Evolutionary conservation across 192 early-diverging fungal genomes (phyloP).

Genomic region (Linnemannia hyalina): DNA sequence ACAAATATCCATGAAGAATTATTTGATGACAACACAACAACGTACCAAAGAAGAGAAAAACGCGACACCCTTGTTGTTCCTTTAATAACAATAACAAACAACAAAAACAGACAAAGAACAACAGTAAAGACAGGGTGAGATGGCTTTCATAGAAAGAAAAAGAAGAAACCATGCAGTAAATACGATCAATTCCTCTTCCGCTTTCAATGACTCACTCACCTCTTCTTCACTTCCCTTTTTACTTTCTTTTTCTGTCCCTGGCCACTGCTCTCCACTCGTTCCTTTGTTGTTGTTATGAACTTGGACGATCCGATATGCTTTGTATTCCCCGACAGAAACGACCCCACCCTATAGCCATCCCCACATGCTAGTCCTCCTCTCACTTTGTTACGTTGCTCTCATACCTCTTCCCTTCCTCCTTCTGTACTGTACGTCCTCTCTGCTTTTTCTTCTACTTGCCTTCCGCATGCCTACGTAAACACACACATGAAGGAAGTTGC

Average conservation of each 20-base stretch:
- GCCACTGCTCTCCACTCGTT: background rate
- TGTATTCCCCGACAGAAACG: background rate
- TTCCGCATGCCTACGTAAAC: background rate
- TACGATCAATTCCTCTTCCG: background rate
- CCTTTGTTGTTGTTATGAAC: background rate
- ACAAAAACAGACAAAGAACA: background rate
- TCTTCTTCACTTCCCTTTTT: background rate
- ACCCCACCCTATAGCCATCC: background rate
- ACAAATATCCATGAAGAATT: background rate
- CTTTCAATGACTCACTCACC: slow-evolving; percentile 1
- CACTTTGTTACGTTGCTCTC: background rate
- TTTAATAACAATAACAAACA: background rate
- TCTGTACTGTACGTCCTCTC: background rate
- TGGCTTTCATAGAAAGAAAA: background rate
- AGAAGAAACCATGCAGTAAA: background rate
- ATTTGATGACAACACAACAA: background rate
- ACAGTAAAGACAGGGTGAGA: background rate
- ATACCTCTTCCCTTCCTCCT: background rate
- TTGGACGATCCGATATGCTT: background rate
- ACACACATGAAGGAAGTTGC: background rate
- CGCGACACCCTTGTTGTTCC: too few species aligned
- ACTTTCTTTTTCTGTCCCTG: background rate
- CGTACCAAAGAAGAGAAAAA: background rate
- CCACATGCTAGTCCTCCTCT: background rate
- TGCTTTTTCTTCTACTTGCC: background rate